Evolutionary conservation across 78 protist genomes (phyloP), one percentile per base, ranked within the genome.

Genomic region (Dictyostelium brefeldianum): DNA sequence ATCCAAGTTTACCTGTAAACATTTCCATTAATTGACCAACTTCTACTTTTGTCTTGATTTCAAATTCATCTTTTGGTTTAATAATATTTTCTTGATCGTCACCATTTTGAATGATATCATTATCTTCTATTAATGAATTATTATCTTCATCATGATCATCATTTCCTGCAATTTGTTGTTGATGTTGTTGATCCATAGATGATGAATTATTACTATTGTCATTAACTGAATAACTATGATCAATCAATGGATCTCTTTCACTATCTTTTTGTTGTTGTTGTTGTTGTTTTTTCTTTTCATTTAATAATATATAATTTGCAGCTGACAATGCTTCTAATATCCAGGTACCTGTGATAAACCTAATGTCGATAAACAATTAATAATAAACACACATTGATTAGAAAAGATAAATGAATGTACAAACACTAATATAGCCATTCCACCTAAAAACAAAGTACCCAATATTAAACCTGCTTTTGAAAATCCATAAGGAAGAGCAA

Each of bases 401-500:
- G 6, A 50, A 14, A 9, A 31, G 2, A 18, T 18, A 50, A 18
- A 17, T 50, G 7, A 47, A 59, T 17, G 22, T 25, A 25, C 3
- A 62, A 79, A 96, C 67, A 95, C 85, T 18, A 96, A 25, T 12
- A 90, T 51, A 53, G 96, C 96, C 20, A 87, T 29, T 25, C 67
- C 48, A 14, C 56, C 79, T n/a, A 96, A 89, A 74, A 95, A 77
- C 17, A 94, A 27, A 12, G 41, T 25, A 53, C 96, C 87, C 9
- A 94, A 22, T 29, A 94, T 53, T 4, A 95, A 70, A 78, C 98
- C 97, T 9, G 95, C 94, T 36, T 81, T 31, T 27, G 43, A 25
- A 62, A 96, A 82, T 7, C 75, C 91, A 48, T n/a, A 20, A 8
- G 98, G 98, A 4, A 96, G 14, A 29, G 93, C 90, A 27, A 96